Percentiles rank a stretch among this genome's conserved stretches.
These are phyloP conservation scores for Purshia tridentata DNA, from an alignment of 306 rosid genomes.

Conservation along the genomic window DNA sequence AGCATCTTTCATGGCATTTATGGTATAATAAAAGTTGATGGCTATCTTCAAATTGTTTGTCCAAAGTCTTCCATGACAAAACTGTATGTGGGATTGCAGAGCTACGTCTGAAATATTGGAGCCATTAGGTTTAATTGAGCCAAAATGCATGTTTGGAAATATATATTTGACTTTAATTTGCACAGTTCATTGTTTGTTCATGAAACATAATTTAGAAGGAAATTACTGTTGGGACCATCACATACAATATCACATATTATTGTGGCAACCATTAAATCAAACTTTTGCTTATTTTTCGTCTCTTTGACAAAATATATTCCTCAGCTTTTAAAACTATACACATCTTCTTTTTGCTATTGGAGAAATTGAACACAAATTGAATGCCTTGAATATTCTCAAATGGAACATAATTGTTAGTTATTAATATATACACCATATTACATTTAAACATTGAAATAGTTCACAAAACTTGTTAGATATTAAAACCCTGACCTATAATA, in stretches of 20 bases:
- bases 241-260: background rate
- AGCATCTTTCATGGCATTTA: too few relatives aligned
- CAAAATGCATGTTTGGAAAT: background rate
- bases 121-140: conserved; percentile 1
- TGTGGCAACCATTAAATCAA: background rate
- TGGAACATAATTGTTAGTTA: too few relatives aligned
- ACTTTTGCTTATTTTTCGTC: too few relatives aligned
- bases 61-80: background rate
- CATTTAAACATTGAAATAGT: too few relatives aligned
- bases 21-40: background rate
- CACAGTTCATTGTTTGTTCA: background rate
- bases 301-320: too few relatives aligned
- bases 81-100: background rate
- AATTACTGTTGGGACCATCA: conserved; percentile 1
- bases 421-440: too few relatives aligned
- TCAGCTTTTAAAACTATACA: too few relatives aligned
- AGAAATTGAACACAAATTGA: too few relatives aligned
- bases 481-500: too few relatives aligned
- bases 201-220: background rate
- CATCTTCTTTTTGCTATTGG: too few relatives aligned
- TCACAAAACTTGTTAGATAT: too few relatives aligned
- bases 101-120: background rate
- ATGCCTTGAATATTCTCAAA: too few relatives aligned
- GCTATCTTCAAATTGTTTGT: background rate
- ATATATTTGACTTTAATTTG: background rate